phyloP scores from a whole-genome alignment of 495 filamentous ascomycete genomes.

The Jackrogersella minutella region DNA sequence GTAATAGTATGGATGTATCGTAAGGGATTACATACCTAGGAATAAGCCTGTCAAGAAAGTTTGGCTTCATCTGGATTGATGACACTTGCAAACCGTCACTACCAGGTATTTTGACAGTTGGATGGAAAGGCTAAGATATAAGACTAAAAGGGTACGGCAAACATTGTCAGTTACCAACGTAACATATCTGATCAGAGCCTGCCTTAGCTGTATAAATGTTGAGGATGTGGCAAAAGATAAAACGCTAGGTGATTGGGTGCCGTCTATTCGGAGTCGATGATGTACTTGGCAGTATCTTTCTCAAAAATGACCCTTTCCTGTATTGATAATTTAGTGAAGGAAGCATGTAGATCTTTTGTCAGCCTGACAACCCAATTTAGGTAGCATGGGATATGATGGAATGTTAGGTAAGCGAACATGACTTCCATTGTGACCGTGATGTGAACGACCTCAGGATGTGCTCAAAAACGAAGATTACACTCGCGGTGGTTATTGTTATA shows the following conservation, averaged over 20 bases:
- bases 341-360: neutral
- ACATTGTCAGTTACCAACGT: slow-evolving; percentile 2
- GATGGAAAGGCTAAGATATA: neutral
- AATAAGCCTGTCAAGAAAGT: slow-evolving; percentile 1
- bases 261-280: slow-evolving; percentile 36
- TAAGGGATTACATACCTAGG: neutral
- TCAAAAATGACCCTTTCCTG: neutral
- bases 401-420: slow-evolving; percentile 5
- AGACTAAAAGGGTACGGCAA: slow-evolving; percentile 1
- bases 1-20: neutral
- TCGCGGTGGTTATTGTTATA: neutral
- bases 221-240: slow-evolving; percentile 21
- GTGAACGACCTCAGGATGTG: slow-evolving; percentile 9
- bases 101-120: slow-evolving; percentile 14
- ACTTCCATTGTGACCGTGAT: no score
- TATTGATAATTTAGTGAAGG: neutral
- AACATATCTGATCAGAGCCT: no score
- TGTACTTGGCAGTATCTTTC: slow-evolving; percentile 8
- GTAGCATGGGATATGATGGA: neutral
- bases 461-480: neutral
- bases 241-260: slow-evolving; percentile 36
- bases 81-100: slow-evolving; percentile 14
- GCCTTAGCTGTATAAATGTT: slow-evolving; percentile 17
- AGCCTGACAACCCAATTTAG: neutral
- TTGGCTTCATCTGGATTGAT: slow-evolving; percentile 1